phyloP scores from a whole-genome alignment of 2,329 filamentous ascomycete species.

The Exophiala dermatitidis region DNA sequence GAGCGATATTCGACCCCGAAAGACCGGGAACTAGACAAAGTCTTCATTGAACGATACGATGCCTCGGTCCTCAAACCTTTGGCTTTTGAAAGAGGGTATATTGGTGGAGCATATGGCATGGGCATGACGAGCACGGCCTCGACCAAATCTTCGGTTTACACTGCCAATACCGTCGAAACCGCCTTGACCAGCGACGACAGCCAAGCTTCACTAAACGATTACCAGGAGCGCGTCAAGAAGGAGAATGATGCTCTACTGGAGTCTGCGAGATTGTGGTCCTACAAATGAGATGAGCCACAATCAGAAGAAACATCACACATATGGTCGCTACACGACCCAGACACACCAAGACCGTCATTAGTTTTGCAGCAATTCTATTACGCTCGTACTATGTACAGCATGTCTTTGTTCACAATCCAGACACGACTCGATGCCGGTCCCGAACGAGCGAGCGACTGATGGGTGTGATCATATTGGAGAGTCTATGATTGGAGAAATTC shows the following conservation, averaged over 20 bases:
- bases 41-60: constrained; percentile 26
- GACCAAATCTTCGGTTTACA: constrained; percentile 24
- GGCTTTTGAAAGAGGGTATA: constrained; percentile 25
- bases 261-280: constrained; percentile 14
- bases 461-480: no score
- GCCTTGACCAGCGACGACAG: constrained; percentile 12
- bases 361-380: no score
- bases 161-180: constrained; percentile 25
- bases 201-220: constrained; percentile 14
- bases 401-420: no score
- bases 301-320: no score
- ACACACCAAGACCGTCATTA: no score
- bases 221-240: constrained; percentile 19
- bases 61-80: constrained; percentile 22
- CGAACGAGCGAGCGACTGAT: no score
- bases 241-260: constrained; percentile 19
- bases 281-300: neutral
- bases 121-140: constrained; percentile 15
- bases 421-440: no score
- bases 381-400: no score
- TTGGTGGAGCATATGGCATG: constrained; percentile 24
- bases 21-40: constrained; percentile 35
- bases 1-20: constrained; percentile 51
- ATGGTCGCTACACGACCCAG: no score
- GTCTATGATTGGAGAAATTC: no score